These are phyloP conservation scores for Cladophialophora immunda DNA, from an alignment of 2,329 filamentous ascomycete genomes.

Conservation along the genomic window DNA sequence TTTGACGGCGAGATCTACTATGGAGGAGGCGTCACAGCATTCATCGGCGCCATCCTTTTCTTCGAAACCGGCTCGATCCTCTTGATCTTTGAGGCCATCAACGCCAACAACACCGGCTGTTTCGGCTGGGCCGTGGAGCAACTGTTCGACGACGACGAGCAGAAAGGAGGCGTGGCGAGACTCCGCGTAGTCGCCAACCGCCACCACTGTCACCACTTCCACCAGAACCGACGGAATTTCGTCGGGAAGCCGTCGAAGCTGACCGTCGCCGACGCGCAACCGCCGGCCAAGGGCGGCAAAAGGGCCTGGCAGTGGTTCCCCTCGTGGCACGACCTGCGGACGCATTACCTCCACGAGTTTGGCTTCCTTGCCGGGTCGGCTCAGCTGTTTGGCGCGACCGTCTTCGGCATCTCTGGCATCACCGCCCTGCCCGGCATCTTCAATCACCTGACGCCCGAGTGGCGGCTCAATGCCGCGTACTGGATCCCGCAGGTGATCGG, in stretches of 20 bases:
- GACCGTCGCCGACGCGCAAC: conserved; percentile 3
- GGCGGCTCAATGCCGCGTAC: conserved; percentile 63
- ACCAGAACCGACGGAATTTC: conserved; percentile 44
- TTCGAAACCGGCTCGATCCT: conserved; percentile 72
- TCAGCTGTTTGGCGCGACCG: conserved; percentile 66
- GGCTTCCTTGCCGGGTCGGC: conserved; percentile 68
- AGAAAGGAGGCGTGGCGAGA: conserved; percentile 11
- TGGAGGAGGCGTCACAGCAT: conserved; percentile 69
- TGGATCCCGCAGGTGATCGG: conserved; percentile 72
- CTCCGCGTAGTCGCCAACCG: conserved; percentile 24
- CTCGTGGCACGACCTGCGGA: conserved; percentile 62
- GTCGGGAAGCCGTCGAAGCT: conserved; percentile 45
- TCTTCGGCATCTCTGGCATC: conserved; percentile 72
- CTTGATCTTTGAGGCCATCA: conserved; percentile 73
- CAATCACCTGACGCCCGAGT: conserved; percentile 54
- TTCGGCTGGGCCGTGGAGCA: conserved; percentile 74
- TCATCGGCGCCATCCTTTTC: conserved; percentile 74
- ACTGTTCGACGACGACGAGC: conserved; percentile 48
- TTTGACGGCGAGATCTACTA: conserved; percentile 57
- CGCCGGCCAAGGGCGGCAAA: conserved; percentile 6
- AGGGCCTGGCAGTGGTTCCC: conserved; percentile 68
- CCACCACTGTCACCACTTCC: conserved; percentile 33
- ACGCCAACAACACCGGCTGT: conserved; percentile 70
- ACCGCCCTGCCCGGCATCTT: conserved; percentile 67
- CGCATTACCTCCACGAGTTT: conserved; percentile 68